Base-by-base conservation (phyloP, 2,329 filamentous ascomycete species). In the Cercospora beticola region DNA sequence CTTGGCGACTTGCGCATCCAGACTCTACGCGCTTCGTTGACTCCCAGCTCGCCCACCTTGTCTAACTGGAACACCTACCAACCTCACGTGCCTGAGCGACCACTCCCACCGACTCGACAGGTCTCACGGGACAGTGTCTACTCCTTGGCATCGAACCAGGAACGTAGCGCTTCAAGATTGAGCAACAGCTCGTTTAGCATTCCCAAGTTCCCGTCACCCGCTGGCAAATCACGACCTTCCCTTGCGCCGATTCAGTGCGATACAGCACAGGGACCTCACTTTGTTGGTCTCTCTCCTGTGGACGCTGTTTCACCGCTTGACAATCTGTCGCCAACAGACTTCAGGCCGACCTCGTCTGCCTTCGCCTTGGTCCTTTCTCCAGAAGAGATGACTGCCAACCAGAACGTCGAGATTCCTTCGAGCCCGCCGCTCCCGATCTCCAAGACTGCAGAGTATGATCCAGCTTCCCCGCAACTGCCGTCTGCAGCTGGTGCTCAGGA, bases 31-130 rank as follows among this genome's bases (percentile, higher is more conserved):
- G 79, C 80, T 40, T 81, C 80, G 0, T 68, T 83, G 52, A 82
- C 80, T 3, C 74, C 79, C 0, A 81, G 76, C 62, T 83, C 82
- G 14, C 78, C 81, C 0, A 79, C 77, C 0, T 68, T 82, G 5
- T 79, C 79, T 4, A 73, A 28, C 52, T 82, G 71, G 76, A 74
- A 76, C 14, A 74, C 74, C 2, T 81, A 70, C 59, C 70, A 75
- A 33, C 65, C 75, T 14, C 58, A 68, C 33, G 63, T 56, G 21
- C 36, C 62, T 30, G 49, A 59, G 33, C 52, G 54, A 49, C 54
- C 62, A 9, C 31, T 65, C 18, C 31, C 62, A 23, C 36, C 62
- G 9, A 64, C 62, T 33, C 46, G 49, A 14, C 49, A 64, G 30
- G 30, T 21, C 14, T 64, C 62, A 10, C 28, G 36, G 18, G 62